Evolutionary conservation across 805 yeast species (phyloP), one percentile per base, ranked within the genome.

Genomic region (Teunomyces panamensis): DNA sequence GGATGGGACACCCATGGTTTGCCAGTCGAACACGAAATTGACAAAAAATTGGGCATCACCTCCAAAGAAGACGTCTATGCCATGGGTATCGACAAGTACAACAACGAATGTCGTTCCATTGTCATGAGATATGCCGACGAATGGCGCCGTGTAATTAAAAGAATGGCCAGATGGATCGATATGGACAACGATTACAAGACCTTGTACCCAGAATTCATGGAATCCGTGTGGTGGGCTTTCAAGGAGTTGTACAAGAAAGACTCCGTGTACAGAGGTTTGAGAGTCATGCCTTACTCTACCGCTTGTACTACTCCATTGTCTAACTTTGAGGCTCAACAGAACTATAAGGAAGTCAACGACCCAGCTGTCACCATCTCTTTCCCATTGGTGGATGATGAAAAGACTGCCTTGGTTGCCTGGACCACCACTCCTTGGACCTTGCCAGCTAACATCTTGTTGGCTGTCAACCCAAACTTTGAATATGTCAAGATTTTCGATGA

Each of bases 1-100:
- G 99, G 99, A 53, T 94, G 99, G 99, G 99, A 94, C 72, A 94
- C 99, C 48, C 99, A 94, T 68, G 99, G 99, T 49, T 82, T 94
- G 55, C 99, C 99, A 43, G 89, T 94, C 49, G 99, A 94, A 75
- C 97, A 94, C 68, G 97, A 92, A 70, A 94, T 94, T 60, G 99
- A 94, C 87, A 94, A 95, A 86, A 87, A 88, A 64, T 79, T 94
- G 58, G 96, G 95, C 33, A 89, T 94, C 71, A 84, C 86, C 47
- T 87, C 96, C 60, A 94, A 91, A 69, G 92, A 87, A 46, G 99
- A 94, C 64, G 99, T 94, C 49, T 82, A 89, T 85, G 81, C 80
- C 46, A 79, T 88, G 84, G 99, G 99, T 59, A 86, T 94, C 59
- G 97, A 80, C 67, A 88, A 89, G 65, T 94, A 94, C 73, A 94